Evolutionary conservation across 2,329 filamentous ascomycete genomes (phyloP).

Genomic region (Colletotrichum endophyticum): DNA sequence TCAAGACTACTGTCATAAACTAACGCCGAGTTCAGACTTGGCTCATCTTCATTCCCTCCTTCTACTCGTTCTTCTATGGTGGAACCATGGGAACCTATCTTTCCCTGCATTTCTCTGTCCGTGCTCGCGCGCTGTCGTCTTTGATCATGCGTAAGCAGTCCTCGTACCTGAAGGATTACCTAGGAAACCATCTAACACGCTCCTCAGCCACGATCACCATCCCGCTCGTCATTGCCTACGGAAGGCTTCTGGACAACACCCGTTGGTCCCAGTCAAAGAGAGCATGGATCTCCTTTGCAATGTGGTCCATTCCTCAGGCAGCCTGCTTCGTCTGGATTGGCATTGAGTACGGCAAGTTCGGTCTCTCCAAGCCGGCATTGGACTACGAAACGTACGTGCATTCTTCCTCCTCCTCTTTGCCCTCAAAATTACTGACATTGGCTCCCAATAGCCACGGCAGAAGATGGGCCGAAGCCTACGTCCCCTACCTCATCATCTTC

Average conservation of each 20-base stretch:
- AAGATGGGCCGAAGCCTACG: conserved; percentile 10
- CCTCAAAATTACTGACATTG: not conserved
- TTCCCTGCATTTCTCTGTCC: conserved; percentile 28
- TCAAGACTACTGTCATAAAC: not conserved
- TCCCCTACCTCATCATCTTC: conserved; percentile 7
- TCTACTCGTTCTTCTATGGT: conserved; percentile 43
- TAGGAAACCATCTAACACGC: accelerated
- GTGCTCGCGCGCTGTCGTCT: conserved; percentile 27
- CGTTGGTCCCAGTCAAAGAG: not conserved
- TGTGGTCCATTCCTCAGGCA: conserved; percentile 1
- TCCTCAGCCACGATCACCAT: not conserved
- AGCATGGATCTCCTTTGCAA: not conserved
- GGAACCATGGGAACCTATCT: conserved; percentile 31
- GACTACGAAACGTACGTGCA: not conserved
- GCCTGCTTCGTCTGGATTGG: conserved; percentile 11
- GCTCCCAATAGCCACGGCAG: not conserved
- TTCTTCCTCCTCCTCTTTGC: too few species aligned
- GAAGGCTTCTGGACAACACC: not conserved
- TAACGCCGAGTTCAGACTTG: conserved; percentile 20
- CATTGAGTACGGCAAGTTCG: conserved; percentile 12
- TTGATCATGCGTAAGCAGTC: conserved; percentile 14
- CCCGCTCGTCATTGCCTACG: not conserved
- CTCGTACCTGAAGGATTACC: too few species aligned
- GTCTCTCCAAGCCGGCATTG: not conserved
- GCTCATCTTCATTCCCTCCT: conserved; percentile 25